A percentile compares a stretch with the other conserved stretches of the same genome.
These are phyloP conservation scores for Alternaria sp. DNA, from an alignment of 2,329 filamentous ascomycete genomes.

Conservation along the genomic window DNA sequence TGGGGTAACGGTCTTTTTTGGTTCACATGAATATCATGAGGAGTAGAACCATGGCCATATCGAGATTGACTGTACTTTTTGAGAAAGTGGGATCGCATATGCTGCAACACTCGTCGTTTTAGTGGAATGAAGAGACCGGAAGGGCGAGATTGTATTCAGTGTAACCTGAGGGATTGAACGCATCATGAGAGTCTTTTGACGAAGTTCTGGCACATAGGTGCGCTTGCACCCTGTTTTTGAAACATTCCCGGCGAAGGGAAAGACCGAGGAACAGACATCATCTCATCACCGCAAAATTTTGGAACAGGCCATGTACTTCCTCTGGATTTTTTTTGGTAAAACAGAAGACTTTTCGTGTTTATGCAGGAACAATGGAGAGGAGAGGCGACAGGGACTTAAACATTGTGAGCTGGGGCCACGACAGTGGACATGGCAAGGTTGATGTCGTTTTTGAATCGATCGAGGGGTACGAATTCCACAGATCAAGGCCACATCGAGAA, in stretches of 20 bases:
- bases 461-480: neutral
- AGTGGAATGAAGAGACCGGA: neutral
- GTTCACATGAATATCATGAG: neutral
- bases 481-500: neutral
- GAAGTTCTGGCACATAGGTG: neutral
- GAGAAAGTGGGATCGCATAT: neutral
- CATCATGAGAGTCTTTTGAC: neutral
- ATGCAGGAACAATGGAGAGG: neutral
- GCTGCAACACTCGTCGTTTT: neutral
- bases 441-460: neutral
- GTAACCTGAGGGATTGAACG: neutral
- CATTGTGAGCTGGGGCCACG: neutral
- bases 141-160: neutral
- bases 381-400: neutral
- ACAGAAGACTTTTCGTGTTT: neutral
- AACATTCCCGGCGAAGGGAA: neutral
- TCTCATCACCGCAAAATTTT: fast-evolving
- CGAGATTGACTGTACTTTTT: neutral
- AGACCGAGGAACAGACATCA: neutral
- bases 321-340: neutral
- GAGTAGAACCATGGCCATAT: neutral
- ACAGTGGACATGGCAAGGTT: neutral
- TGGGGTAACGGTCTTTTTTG: fast-evolving
- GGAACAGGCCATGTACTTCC: neutral
- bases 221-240: too few species aligned